Percentiles rank a stretch among this genome's conserved stretches.
Conservation (phyloP, 495 filamentous ascomycete species). For the Aspergillus campestris region DNA sequence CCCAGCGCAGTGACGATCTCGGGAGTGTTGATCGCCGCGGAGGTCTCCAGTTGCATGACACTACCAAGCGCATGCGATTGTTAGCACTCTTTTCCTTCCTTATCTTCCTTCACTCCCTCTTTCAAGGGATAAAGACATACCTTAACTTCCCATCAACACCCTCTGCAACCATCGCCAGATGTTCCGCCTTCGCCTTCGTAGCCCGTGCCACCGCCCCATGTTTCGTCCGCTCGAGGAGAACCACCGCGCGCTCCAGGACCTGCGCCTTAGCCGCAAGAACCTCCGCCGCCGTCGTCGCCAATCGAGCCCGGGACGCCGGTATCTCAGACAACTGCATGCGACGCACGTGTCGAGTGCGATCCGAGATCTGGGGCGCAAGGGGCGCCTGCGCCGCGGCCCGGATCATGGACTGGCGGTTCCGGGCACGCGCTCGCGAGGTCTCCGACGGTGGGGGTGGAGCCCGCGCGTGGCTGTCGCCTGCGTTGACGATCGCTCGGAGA, state of each 20-base stretch:
- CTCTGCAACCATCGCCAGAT: conserved; percentile 51
- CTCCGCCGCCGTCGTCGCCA: conserved; percentile 31
- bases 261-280: conserved; percentile 25
- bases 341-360: conserved; percentile 21
- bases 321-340: conserved; percentile 24
- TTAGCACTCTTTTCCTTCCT: background rate
- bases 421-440: conserved; percentile 14
- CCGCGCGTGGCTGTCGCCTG: conserved; percentile 4
- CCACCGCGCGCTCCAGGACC: conserved; percentile 32
- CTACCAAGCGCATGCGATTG: conserved; percentile 11
- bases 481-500: conserved; percentile 22
- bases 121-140: conserved; percentile 21
- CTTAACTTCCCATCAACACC: conserved; percentile 45
- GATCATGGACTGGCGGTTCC: conserved; percentile 20
- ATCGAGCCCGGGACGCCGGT: conserved; percentile 23
- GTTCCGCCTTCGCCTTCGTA: conserved; percentile 45
- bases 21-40: conserved; percentile 46
- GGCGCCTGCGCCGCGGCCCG: conserved; percentile 16
- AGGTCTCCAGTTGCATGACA: conserved; percentile 32
- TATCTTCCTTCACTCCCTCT: background rate
- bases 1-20: conserved; percentile 48
- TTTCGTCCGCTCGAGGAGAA: conserved; percentile 48
- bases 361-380: conserved; percentile 19
- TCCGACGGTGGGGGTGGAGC: conserved; percentile 1
- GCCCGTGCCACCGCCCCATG: conserved; percentile 56